Evolutionary conservation across 2,329 filamentous ascomycete species (phyloP).

Genomic region (Talaromyces sp.): DNA sequence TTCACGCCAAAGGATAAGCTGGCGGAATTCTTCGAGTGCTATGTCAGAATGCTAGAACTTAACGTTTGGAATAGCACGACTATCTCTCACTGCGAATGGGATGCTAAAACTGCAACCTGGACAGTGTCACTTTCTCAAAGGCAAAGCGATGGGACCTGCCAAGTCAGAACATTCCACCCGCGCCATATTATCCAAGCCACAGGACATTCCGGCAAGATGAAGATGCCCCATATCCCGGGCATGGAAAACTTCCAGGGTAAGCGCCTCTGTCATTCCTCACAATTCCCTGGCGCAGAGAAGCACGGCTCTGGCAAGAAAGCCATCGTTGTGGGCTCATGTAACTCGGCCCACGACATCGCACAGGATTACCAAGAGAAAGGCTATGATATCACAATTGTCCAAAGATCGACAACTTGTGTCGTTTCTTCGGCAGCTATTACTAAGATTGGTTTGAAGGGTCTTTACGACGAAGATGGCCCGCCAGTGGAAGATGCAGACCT

Average conservation of each 20-base stretch:
- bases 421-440: constrained; percentile 56
- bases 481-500: constrained; percentile 67
- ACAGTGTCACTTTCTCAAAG: constrained; percentile 46
- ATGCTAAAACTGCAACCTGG: constrained; percentile 52
- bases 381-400: constrained; percentile 67
- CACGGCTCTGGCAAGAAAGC: constrained; percentile 58
- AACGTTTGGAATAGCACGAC: constrained; percentile 62
- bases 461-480: constrained; percentile 52
- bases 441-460: constrained; percentile 54
- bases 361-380: constrained; percentile 67
- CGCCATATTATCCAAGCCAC: constrained; percentile 66
- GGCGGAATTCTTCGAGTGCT: constrained; percentile 66
- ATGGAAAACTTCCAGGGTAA: constrained; percentile 59
- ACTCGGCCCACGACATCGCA: constrained; percentile 67
- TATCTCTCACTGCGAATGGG: constrained; percentile 52
- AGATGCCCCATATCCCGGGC: constrained; percentile 50
- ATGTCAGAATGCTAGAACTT: constrained; percentile 63
- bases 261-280: constrained; percentile 60
- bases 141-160: constrained; percentile 34
- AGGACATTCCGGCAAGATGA: constrained; percentile 65
- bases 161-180: constrained; percentile 58
- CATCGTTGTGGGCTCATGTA: constrained; percentile 66
- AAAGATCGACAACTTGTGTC: constrained; percentile 65
- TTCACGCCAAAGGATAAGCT: constrained; percentile 73
- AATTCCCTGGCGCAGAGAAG: constrained; percentile 55